A percentile compares a stretch with the other conserved stretches of the same genome.
These are phyloP conservation scores for Prunus armeniaca DNA, from an alignment of 306 rosid species.

Conservation along the genomic window DNA sequence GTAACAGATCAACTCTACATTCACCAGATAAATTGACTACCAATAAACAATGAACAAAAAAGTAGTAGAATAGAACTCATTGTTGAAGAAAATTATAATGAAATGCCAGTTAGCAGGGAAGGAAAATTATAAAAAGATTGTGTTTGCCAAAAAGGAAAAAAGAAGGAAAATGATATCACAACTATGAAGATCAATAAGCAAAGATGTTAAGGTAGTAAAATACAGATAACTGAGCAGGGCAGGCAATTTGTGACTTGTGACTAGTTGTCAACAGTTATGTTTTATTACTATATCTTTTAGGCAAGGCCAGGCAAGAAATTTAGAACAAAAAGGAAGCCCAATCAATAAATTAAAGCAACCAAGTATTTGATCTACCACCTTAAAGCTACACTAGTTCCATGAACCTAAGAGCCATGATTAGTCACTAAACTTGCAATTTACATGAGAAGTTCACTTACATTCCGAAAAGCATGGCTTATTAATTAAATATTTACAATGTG, in stretches of 20 bases:
- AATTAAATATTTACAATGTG: not conserved
- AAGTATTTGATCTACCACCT: not conserved
- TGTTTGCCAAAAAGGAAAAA: not conserved
- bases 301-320: not conserved
- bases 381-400: not conserved
- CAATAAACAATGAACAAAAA: not conserved
- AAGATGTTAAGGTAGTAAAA: not conserved
- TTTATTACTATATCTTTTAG: not conserved
- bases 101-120: not conserved
- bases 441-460: not conserved
- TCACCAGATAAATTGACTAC: not conserved
- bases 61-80: not conserved
- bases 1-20: conserved; percentile 4
- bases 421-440: not conserved
- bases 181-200: not conserved
- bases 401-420: not conserved
- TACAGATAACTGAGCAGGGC: not conserved
- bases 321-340: too few species aligned
- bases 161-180: not conserved
- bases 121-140: not conserved
- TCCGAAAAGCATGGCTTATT: not conserved
- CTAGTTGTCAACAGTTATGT: not conserved
- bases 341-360: not conserved
- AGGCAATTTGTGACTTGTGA: not conserved
- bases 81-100: not conserved